A percentile compares a stretch with the other conserved stretches of the same genome.
These are phyloP conservation scores for Dysphania ambrosioides DNA, from an alignment of 148 eudicot species.

Conservation along the genomic window DNA sequence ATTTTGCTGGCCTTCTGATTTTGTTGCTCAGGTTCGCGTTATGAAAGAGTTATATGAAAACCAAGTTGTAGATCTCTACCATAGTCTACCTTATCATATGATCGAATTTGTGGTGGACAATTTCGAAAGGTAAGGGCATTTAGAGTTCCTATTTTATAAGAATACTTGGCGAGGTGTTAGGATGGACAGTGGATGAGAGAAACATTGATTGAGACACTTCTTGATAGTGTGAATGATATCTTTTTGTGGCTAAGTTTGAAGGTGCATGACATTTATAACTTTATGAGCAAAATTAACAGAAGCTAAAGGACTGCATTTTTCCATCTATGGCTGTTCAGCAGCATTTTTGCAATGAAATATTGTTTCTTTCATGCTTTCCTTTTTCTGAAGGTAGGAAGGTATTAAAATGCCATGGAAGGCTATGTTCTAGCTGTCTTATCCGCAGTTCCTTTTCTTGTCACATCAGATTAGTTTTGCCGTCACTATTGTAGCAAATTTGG, in stretches of 20 bases:
- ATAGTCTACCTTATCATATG: conserved; percentile 90
- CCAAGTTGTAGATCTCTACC: conserved; percentile 89
- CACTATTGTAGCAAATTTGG: too few species aligned
- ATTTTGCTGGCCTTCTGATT: conserved; percentile 5
- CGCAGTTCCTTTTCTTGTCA: background rate
- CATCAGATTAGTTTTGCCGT: background rate
- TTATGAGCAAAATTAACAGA: background rate
- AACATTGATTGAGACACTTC: background rate
- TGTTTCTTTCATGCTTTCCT: background rate
- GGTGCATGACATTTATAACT: background rate
- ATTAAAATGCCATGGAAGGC: too few species aligned
- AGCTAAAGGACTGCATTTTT: background rate
- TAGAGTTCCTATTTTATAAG: background rate
- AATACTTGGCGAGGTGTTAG: background rate
- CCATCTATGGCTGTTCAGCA: background rate
- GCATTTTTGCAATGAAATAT: background rate
- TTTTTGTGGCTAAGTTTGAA: background rate
- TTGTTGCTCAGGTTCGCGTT: conserved; percentile 69
- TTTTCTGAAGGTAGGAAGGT: too few species aligned
- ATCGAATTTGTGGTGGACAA: conserved; percentile 80
- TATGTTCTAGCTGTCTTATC: too few species aligned
- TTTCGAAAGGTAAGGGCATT: conserved; percentile 60
- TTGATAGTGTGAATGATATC: too few species aligned
- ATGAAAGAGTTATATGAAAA: conserved; percentile 85
- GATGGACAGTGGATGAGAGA: background rate